These are phyloP conservation scores for Musa acuminata DNA, from an alignment of 176 grass and related monocot species.

Conservation along the genomic window DNA sequence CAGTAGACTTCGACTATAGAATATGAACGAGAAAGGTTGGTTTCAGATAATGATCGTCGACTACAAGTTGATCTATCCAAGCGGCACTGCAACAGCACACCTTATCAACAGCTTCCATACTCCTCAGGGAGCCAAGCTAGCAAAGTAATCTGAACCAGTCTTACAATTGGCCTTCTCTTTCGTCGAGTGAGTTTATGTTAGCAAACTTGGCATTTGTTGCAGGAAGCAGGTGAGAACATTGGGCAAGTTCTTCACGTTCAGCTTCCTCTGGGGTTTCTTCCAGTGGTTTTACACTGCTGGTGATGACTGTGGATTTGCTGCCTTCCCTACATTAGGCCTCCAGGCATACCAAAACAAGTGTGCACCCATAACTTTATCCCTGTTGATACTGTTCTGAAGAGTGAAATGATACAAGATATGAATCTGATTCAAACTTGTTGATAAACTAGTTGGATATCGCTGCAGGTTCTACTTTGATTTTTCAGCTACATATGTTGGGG, in stretches of 20 bases:
- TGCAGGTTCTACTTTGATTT: constrained; percentile 66
- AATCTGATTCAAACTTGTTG: too few relatives aligned
- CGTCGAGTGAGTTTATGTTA: not conserved
- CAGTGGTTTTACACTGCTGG: constrained; percentile 44
- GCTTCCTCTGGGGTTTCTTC: constrained; percentile 37
- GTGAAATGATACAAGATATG: too few relatives aligned
- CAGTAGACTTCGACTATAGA: not conserved
- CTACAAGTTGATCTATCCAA: constrained; percentile 37
- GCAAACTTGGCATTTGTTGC: constrained; percentile 6
- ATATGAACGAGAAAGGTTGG: not conserved
- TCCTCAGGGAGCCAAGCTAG: constrained; percentile 31
- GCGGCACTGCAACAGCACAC: constrained; percentile 30
- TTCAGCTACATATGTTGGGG: constrained; percentile 43
- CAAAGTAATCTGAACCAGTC: constrained; percentile 17
- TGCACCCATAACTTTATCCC: not conserved
- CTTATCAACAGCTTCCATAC: constrained; percentile 38
- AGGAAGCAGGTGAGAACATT: constrained; percentile 42
- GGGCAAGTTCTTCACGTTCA: constrained; percentile 31
- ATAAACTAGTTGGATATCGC: not conserved
- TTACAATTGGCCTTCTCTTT: not conserved
- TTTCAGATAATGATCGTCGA: constrained; percentile 42
- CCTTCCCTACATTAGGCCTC: constrained; percentile 40
- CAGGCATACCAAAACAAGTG: constrained; percentile 36
- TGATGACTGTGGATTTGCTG: constrained; percentile 28
- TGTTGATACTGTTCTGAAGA: not conserved